Conservation (phyloP, 495 filamentous ascomycete species). For the Entonaema liquescens region DNA sequence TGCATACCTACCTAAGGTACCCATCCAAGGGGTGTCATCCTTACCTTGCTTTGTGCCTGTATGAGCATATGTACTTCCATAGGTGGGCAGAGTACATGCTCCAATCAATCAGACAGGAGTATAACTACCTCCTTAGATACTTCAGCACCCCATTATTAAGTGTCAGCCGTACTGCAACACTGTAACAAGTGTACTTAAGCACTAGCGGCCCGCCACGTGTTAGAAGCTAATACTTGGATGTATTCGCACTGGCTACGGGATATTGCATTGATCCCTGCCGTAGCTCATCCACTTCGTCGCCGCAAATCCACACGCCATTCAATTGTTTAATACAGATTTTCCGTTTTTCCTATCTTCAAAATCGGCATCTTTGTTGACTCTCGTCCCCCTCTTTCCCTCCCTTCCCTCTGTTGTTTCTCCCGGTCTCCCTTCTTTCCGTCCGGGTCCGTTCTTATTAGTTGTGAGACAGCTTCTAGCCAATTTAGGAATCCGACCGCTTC, state of each 20-base stretch:
- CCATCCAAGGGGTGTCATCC: too few species aligned
- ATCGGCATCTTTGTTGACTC: conserved; percentile 38
- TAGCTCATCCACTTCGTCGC: conserved; percentile 22
- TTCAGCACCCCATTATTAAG: not conserved
- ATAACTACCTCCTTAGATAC: too few species aligned
- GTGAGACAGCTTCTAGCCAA: conserved; percentile 37
- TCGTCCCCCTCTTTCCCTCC: conserved; percentile 18
- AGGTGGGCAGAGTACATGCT: too few species aligned
- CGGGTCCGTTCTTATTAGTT: conserved; percentile 35
- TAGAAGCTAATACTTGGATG: not conserved
- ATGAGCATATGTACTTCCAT: too few species aligned
- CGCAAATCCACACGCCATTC: not conserved
- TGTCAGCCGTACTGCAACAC: not conserved
- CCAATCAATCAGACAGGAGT: too few species aligned
- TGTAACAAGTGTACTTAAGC: not conserved
- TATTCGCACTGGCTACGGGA: not conserved
- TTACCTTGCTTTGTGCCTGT: too few species aligned
- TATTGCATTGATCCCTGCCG: conserved; percentile 17
- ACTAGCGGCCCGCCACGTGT: not conserved
- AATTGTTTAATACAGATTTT: conserved; percentile 40
- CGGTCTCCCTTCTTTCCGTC: conserved; percentile 33
- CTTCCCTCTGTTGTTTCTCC: conserved; percentile 21
- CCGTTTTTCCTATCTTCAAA: conserved; percentile 33
- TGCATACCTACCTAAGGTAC: too few species aligned
- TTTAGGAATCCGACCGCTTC: conserved; percentile 31